These are phyloP conservation scores for Syncephalis fuscata DNA, from an alignment of 371 early-diverging fungal genomes.

Conservation along the genomic window DNA sequence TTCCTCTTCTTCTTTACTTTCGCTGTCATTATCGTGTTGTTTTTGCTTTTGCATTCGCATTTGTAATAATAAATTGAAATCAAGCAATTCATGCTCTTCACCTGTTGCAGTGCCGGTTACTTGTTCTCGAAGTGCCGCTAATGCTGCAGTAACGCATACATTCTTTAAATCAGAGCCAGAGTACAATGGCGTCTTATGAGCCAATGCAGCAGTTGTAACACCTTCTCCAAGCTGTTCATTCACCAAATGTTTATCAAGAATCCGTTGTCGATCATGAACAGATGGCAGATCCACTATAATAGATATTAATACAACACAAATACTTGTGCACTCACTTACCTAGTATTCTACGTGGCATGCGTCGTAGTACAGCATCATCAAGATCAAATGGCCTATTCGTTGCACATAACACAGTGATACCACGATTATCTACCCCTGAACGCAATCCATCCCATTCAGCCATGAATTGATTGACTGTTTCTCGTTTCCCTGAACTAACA, in stretches of 20 bases:
- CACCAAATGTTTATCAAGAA: slow-evolving; percentile 59
- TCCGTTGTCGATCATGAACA: slow-evolving; percentile 60
- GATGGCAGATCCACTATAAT: slow-evolving; percentile 77
- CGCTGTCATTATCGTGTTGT: slow-evolving; percentile 1
- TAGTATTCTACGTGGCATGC: slow-evolving; percentile 91
- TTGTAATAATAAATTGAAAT: slow-evolving; percentile 10
- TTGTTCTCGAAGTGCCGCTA: slow-evolving; percentile 46
- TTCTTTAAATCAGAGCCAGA: slow-evolving; percentile 99
- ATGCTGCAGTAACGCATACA: slow-evolving; percentile 86
- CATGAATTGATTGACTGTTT: slow-evolving; percentile 94
- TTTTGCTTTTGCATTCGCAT: slow-evolving; percentile 6
- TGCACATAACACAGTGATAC: slow-evolving; percentile 83
- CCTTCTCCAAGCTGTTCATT: slow-evolving; percentile 43
- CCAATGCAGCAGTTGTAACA: slow-evolving; percentile 34
- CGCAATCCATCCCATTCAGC: slow-evolving; percentile 91
- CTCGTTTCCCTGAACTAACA: slow-evolving; percentile 31
- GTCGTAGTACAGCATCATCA: slow-evolving; percentile 93
- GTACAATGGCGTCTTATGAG: slow-evolving; percentile 51
- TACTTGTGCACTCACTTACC: no score
- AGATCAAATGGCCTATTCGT: slow-evolving; percentile 97
- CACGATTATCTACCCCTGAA: slow-evolving; percentile 37
- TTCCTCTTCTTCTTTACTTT: background rate
- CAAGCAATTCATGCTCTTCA: slow-evolving; percentile 5
- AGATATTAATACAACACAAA: no score
- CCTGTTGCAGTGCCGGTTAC: slow-evolving; percentile 10